A percentile compares a stretch with the other conserved stretches of the same genome.
Evolutionary conservation across 306 rosid genomes (phyloP).

Genomic region (Luffa acutangula): DNA sequence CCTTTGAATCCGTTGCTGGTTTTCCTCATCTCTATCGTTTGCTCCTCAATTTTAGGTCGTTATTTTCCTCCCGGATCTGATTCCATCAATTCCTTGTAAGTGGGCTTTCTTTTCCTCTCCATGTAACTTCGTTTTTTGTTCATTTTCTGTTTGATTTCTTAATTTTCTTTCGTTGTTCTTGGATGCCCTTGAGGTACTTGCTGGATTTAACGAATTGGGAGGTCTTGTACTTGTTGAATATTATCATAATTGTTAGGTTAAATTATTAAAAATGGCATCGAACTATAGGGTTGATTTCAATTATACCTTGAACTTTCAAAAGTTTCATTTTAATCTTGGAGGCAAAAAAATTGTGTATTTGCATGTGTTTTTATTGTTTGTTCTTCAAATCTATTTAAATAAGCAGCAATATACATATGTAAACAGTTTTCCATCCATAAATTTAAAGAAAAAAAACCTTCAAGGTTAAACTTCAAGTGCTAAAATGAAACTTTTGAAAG

Average conservation of each 20-base stretch:
- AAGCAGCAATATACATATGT: too few relatives aligned
- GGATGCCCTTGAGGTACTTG: background rate
- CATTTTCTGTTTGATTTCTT: conserved; percentile 2
- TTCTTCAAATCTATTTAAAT: too few relatives aligned
- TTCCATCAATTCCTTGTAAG: conserved; percentile 4
- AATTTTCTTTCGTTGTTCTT: background rate
- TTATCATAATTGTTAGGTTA: background rate
- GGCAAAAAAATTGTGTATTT: too few relatives aligned
- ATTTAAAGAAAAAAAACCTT: too few relatives aligned
- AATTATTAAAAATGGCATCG: too few relatives aligned
- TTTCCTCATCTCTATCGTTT: background rate
- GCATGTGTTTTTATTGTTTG: too few relatives aligned
- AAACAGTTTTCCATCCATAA: too few relatives aligned
- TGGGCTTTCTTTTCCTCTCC: background rate
- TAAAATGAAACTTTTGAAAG: too few relatives aligned
- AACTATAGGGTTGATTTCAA: too few relatives aligned
- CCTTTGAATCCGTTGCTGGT: background rate
- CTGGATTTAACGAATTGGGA: background rate
- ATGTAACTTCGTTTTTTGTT: background rate
- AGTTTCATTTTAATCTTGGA: too few relatives aligned
- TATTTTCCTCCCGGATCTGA: background rate
- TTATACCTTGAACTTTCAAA: too few relatives aligned
- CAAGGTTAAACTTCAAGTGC: too few relatives aligned
- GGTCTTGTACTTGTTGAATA: background rate
- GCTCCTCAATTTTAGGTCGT: background rate